Evolutionary conservation across 2,329 filamentous ascomycete genomes (phyloP).

Genomic region (Teratosphaeriaceae sp.): DNA sequence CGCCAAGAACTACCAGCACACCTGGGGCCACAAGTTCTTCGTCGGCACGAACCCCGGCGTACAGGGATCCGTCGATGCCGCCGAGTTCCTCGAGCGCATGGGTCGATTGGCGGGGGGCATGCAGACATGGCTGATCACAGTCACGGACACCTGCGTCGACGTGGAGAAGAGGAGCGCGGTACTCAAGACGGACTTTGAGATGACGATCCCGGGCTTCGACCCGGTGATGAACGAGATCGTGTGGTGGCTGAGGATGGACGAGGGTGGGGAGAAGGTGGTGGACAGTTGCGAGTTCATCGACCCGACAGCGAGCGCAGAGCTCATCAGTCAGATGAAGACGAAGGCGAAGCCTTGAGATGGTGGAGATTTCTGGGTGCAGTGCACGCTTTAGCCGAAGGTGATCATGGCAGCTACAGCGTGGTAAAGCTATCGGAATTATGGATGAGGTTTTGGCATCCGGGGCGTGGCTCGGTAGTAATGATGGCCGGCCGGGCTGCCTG

Average conservation of each 20-base stretch:
- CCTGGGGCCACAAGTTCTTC: conserved; percentile 28
- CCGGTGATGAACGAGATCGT: conserved; percentile 28
- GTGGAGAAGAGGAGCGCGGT: conserved; percentile 17
- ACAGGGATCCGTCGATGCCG: conserved; percentile 14
- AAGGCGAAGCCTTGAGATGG: no score
- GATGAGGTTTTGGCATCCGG: no score
- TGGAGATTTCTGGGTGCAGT: no score
- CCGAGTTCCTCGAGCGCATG: conserved; percentile 22
- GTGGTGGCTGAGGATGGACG: conserved; percentile 27
- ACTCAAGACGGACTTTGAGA: conserved; percentile 22
- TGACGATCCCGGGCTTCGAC: conserved; percentile 19
- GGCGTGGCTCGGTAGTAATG: no score
- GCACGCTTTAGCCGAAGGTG: no score
- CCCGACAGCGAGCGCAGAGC: neutral
- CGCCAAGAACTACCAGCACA: conserved; percentile 16
- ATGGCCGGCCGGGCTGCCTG: no score
- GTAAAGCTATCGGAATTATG: no score
- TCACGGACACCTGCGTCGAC: conserved; percentile 25
- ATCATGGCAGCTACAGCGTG: no score
- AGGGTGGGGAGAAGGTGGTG: conserved; percentile 17
- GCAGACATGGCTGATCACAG: conserved; percentile 18
- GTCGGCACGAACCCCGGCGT: conserved; percentile 18
- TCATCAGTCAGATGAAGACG: neutral
- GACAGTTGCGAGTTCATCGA: conserved; percentile 30
- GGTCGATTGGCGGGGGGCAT: conserved; percentile 18